A percentile compares a stretch with the other conserved stretches of the same genome.
phyloP scores from a whole-genome alignment of 148 eudicot species.

The Dianthus caryophyllus region DNA sequence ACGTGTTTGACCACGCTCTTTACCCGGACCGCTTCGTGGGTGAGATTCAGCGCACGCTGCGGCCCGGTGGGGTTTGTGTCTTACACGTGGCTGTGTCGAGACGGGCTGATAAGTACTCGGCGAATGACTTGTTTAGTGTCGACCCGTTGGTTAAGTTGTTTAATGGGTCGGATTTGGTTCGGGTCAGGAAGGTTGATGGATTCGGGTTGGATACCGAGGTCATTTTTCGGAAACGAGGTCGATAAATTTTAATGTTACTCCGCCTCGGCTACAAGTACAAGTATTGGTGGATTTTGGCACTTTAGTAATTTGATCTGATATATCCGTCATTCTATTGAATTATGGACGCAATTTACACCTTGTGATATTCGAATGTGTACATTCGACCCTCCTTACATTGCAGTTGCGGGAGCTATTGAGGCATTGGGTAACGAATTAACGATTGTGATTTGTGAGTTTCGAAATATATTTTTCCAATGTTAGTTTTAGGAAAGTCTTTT shows the following conservation, averaged over 20 bases:
- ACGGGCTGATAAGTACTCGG: constrained; percentile 84
- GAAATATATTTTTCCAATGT: too few species aligned
- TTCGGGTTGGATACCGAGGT: constrained; percentile 88
- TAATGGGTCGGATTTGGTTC: constrained; percentile 44
- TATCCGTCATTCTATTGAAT: too few species aligned
- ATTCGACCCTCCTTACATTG: too few species aligned
- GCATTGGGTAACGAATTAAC: too few species aligned
- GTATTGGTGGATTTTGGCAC: neutral
- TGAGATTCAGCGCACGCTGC: constrained; percentile 83
- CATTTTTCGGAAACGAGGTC: constrained; percentile 42
- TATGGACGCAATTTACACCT: too few species aligned
- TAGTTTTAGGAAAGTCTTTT: too few species aligned
- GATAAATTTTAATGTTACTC: neutral
- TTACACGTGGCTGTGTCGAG: constrained; percentile 61
- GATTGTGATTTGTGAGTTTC: too few species aligned
- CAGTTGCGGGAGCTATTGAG: too few species aligned
- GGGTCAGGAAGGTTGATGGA: constrained; percentile 63
- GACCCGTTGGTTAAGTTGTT: constrained; percentile 51
- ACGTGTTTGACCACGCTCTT: constrained; percentile 88
- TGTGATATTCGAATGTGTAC: too few species aligned
- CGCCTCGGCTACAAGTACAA: neutral
- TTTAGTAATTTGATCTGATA: too few species aligned
- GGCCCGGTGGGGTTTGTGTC: constrained; percentile 69
- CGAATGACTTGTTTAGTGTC: constrained; percentile 69
- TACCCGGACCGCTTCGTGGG: constrained; percentile 57